These are phyloP conservation scores for Citrus sp. DNA, from an alignment of 345 rosid species.

Conservation along the genomic window DNA sequence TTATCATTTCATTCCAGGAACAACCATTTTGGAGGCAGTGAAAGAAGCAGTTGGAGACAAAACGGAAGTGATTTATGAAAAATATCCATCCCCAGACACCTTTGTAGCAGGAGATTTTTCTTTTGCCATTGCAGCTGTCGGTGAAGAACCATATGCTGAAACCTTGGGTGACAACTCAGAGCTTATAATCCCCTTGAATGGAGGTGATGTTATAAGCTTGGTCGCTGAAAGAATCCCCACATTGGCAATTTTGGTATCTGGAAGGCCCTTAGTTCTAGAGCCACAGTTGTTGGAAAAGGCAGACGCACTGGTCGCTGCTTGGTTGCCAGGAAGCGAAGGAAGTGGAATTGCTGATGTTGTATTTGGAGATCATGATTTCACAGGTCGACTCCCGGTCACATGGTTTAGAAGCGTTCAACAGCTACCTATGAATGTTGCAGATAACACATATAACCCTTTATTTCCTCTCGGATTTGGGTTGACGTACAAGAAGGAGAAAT, in stretches of 20 bases:
- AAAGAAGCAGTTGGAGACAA: constrained; percentile 51
- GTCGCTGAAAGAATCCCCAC: constrained; percentile 66
- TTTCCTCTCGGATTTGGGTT: constrained; percentile 77
- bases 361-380: constrained; percentile 60
- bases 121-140: constrained; percentile 72
- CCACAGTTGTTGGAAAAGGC: constrained; percentile 52
- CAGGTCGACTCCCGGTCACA: constrained; percentile 65
- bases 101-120: constrained; percentile 44
- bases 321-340: constrained; percentile 90
- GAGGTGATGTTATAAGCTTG: constrained; percentile 40
- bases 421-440: constrained; percentile 42
- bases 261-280: constrained; percentile 71
- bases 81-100: constrained; percentile 51
- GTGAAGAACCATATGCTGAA: constrained; percentile 83
- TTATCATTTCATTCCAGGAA: constrained; percentile 39
- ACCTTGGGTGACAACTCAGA: constrained; percentile 50
- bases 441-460: constrained; percentile 53
- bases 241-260: constrained; percentile 57
- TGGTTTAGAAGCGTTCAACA: constrained; percentile 63
- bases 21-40: constrained; percentile 77
- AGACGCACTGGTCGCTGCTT: constrained; percentile 75
- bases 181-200: constrained; percentile 64
- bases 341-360: constrained; percentile 62
- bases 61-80: constrained; percentile 64
- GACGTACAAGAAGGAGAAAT: constrained; percentile 9